Evolutionary conservation across 345 rosid genomes (phyloP), one percentile per base, ranked within the genome.

Genomic region (Citrus hindsii): DNA sequence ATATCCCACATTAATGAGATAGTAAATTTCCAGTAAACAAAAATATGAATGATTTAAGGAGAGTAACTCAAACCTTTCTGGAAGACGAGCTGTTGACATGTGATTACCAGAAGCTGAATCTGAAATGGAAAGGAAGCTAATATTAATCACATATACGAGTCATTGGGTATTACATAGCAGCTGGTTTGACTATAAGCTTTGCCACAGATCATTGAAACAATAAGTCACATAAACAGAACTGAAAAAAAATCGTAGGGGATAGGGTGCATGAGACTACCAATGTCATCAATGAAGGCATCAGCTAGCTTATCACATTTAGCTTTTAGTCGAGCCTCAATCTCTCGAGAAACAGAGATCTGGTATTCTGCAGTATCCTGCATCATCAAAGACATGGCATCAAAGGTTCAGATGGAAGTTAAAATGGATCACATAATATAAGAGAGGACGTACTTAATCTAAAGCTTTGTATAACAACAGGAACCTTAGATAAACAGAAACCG

Each of bases 301-400:
- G 93, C 90, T 79, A 96, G 83, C 81, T 86, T 94, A 84, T 94
- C 95, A 85, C 98, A 92, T 82, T 96, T 96, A 69, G 86, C 90
- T 80, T 90, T 92, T 85, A 96, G 67, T 67, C 93, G 89, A 75
- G 89, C 82, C 77, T 96, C 98, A 67, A 96, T 90, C 92, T 96
- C 99, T 32, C 84, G 85, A 63, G 91, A 88, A 84, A 94, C 91
- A 75, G 91, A 87, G 85, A 90, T 88, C 81, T 92, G 99, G 78
- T 91, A 92, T 73, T 96, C 97, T 78, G 92, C 85, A 89, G 87
- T 88, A 83, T 94, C 98, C 99, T 96, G 77, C 77, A 83, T n/a
- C 6, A 4, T 60, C 19, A 74, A 70, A 71, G 48, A 28, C 60
- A 74, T 0, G 37, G 30, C 14, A 48, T 46, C 73, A 69, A 6